Evolutionary conservation across 257 asterid genomes (phyloP), one percentile per base, ranked within the genome.

Genomic region (Fraxinus pennsylvanica): DNA sequence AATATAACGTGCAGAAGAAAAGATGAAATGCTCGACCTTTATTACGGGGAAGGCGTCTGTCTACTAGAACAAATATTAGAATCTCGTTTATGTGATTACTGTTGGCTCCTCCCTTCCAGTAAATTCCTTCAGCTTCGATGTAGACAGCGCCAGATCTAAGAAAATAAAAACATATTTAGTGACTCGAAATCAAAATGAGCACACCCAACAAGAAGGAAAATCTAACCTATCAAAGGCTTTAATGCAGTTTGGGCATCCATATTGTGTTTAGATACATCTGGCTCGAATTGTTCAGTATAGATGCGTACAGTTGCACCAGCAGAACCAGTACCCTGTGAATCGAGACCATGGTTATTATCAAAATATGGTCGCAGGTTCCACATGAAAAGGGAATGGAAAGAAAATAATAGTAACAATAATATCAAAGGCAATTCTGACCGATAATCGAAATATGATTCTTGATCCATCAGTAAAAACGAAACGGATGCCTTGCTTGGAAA

Each of bases 41-140:
- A 82, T 68, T n/a, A 35, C 27, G 2, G 39, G 74, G 9, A 41
- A 65, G 29, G 65, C 61, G 38, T 73, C 71, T 32, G 1, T 17
- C 50, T 13, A 14, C 77, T 22, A 73, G 80, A n/a, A n/a, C 57
- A 25, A 13, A 50, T 9, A 59, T 47, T 43, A 47, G 63, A 81
- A 74, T 73, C 76, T 70, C 74, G 41, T 81, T 83, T 89, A 95
- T 80, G 99, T 95, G 79, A 95, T 93, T 82, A 95, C 99, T 6
- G 99, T 93, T 72, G 99, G 99, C 87, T 90, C 85, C 82, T 95
- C 96, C 83, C 98, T 87, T 79, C 98, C 98, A 0, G 99, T 93
- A 87, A 91, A 95, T 71, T 91, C 97, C 85, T 89, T 88, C 76
- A 95, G 88, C 90, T 89, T 93, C 13, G 98, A 95, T 33, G 88